phyloP scores from a whole-genome alignment of 108 stramenopile species.

The Cyclotella atomus region DNA sequence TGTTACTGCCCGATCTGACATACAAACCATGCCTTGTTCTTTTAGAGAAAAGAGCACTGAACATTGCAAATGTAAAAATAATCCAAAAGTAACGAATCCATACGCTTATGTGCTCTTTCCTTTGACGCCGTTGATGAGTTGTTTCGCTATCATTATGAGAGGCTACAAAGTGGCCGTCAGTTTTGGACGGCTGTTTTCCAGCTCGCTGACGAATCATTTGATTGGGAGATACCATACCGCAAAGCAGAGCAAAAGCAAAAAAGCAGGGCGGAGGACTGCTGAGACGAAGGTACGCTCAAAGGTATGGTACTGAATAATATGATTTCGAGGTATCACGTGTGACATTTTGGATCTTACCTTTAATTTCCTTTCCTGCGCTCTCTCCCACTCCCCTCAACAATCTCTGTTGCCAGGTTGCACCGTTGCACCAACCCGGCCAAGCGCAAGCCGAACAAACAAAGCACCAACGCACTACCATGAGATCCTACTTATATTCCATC shows the following conservation, averaged over 20 bases:
- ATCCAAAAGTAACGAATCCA: constrained; percentile 31
- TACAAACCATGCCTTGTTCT: not conserved
- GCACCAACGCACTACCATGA: not conserved
- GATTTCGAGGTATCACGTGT: no score
- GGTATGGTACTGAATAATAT: no score
- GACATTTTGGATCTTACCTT: not conserved
- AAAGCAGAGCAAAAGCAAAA: no score
- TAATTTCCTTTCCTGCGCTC: not conserved
- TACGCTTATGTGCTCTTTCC: constrained; percentile 25
- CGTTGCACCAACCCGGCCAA: no score
- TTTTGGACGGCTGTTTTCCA: not conserved
- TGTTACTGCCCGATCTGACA: not conserved
- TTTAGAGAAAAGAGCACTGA: constrained; percentile 17
- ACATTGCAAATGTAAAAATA: constrained; percentile 20
- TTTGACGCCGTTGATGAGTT: constrained; percentile 8
- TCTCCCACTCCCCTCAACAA: not conserved
- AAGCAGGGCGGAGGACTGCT: no score
- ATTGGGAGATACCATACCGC: not conserved
- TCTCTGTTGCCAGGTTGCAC: no score
- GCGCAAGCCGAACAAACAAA: no score
- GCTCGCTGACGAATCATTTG: constrained; percentile 25
- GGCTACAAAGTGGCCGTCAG: not conserved
- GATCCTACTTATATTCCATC: not conserved
- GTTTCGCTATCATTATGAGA: not conserved
- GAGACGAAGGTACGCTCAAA: no score